Conservation (phyloP, 1,139 yeast species). For the Geotrichum macrosporum region DNA sequence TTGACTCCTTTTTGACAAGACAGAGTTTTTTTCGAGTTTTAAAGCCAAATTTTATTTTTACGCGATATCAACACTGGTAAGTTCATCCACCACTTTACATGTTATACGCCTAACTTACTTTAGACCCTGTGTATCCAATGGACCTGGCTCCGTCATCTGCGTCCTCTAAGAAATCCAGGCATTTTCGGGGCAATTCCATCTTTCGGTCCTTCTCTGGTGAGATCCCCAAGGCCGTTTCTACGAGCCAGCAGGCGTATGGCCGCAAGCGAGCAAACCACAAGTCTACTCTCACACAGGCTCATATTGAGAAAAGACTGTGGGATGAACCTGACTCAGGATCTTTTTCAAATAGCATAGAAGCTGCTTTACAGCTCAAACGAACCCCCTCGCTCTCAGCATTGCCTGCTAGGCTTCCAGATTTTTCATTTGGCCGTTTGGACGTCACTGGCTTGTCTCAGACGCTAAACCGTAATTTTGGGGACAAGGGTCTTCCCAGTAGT, state of each 20-base stretch:
- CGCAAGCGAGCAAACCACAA: constrained; percentile 6
- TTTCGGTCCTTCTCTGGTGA: constrained; percentile 18
- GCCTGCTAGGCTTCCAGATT: not conserved
- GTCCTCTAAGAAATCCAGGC: constrained; percentile 6
- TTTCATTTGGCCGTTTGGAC: not conserved
- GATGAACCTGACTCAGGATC: not conserved
- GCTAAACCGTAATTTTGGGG: not conserved
- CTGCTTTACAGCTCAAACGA: not conserved
- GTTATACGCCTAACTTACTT: not conserved
- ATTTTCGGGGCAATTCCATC: constrained; percentile 10
- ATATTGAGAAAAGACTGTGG: constrained; percentile 11
- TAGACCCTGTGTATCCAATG: constrained; percentile 3
- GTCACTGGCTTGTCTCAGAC: not conserved
- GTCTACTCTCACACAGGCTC: constrained; percentile 7
- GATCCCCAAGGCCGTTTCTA: not conserved
- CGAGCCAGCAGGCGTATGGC: constrained; percentile 2
- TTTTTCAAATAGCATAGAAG: not conserved
- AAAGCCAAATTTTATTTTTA: not conserved
- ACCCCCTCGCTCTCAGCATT: not conserved
- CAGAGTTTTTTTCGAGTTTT: constrained; percentile 8
- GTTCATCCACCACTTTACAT: not conserved
- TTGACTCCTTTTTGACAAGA: constrained; percentile 4
- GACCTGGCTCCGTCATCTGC: constrained; percentile 5
- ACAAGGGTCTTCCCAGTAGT: not conserved
- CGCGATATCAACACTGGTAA: not conserved